phyloP scores from a whole-genome alignment of 2,329 filamentous ascomycete species.

The Cryphonectria nitschkei region DNA sequence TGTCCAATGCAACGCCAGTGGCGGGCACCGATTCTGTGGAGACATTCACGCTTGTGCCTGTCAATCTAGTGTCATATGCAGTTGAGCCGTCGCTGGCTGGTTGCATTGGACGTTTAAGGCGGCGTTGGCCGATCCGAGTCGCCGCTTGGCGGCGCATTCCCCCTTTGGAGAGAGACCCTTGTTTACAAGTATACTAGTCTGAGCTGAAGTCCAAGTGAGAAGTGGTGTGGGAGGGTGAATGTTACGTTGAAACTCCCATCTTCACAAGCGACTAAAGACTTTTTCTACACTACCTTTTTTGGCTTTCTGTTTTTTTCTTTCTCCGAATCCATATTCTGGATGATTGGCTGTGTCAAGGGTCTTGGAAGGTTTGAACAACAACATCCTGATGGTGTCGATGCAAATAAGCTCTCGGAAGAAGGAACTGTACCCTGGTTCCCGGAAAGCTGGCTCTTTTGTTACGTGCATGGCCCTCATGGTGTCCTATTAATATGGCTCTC shows the following conservation, averaged over 20 bases:
- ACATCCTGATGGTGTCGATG: not conserved
- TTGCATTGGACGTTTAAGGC: not conserved
- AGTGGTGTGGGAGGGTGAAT: no score
- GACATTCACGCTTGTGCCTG: not conserved
- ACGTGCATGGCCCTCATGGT: not conserved
- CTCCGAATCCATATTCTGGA: not conserved
- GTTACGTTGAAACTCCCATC: no score
- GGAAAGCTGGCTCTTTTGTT: not conserved
- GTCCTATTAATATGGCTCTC: constrained; percentile 6
- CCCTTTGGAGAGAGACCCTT: not conserved
- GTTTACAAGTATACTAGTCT: not conserved
- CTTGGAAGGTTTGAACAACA: not conserved
- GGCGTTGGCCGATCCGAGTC: not conserved
- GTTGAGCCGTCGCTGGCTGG: not conserved
- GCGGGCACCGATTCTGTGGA: not conserved
- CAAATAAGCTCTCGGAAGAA: not conserved
- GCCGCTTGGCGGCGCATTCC: not conserved
- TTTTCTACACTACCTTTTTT: not conserved
- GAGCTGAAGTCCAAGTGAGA: not conserved
- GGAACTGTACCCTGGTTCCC: not conserved
- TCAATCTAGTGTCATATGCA: not conserved
- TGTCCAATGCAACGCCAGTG: not conserved
- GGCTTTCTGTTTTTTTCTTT: not conserved
- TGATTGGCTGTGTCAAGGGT: not conserved
- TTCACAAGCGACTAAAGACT: not conserved